Evolutionary conservation across 202 grass and related monocot genomes (phyloP), one percentile per base, ranked within the genome.

Genomic region (Carex arenaria): DNA sequence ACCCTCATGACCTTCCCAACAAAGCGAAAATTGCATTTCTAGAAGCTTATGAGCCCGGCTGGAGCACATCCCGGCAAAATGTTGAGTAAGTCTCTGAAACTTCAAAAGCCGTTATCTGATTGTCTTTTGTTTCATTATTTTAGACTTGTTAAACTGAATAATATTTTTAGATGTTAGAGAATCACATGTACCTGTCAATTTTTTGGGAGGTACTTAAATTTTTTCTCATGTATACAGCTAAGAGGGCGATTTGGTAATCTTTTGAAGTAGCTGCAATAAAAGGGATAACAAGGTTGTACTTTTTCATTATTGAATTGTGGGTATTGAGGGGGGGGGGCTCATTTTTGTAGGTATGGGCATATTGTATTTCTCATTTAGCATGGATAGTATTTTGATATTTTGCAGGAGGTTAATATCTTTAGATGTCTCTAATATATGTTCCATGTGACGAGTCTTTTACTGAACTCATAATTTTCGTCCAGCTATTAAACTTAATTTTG

Each of bases 1-100:
- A 97, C 86, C 94, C 94, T 26, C 94, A 97, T 90, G 92, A 97
- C 70, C 94, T 97, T 60, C 94, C 94, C 45, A 94, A 97, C 84
- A 97, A 97, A 70, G 87, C 92, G 53, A 97, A 97, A 67, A 86
- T 97, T 22, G 85, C 88, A 40, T 91, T 97, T 90, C 84, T 97
- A 61, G 92, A 97, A 91, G 85, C 94, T 87, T 97, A 92, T 47
- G 94, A 97, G 57, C 94, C 88, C 70, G 94, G 94, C 55, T 97
- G 94, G 94, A 87, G 91, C 22, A 87, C 88, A 56, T 91, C 85
- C 52, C 88, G 92, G 87, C 88, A 97, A 72, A 92, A 97, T 79
- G 74, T 89, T 67, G 92, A 97, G 90, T 94, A 90, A 87, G 91
- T 83, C 82, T 91, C 82, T 90, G 86, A 36, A 38, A 38, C 15